Evolutionary conservation across 1,284 basidiomycete genomes (phyloP).

Genomic region (Porodaedalea pini): DNA sequence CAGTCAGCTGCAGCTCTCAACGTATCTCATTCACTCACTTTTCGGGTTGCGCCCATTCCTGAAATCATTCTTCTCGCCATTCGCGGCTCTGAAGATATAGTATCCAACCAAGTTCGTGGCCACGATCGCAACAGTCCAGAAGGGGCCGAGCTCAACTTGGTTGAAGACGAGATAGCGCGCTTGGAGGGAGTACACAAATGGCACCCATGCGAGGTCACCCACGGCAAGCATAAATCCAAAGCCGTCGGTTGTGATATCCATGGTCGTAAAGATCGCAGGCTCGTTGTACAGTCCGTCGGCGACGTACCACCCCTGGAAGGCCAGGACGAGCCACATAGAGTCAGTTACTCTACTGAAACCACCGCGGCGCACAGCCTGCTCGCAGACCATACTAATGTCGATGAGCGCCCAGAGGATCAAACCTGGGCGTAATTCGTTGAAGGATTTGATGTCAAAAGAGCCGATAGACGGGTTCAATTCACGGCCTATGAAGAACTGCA

Average conservation of each 20-base stretch:
- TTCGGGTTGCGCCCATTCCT: constrained; percentile 92
- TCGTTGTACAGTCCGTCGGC: constrained; percentile 87
- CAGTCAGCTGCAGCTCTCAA: neutral
- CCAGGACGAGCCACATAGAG: constrained; percentile 86
- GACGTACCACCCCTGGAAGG: constrained; percentile 89
- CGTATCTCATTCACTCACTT: constrained; percentile 43
- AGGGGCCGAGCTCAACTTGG: constrained; percentile 73
- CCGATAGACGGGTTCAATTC: constrained; percentile 91
- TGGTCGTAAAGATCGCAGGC: constrained; percentile 88
- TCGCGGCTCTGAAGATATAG: constrained; percentile 88
- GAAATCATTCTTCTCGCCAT: constrained; percentile 96
- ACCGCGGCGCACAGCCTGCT: constrained; percentile 79
- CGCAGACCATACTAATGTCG: constrained; percentile 89
- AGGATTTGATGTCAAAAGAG: constrained; percentile 92
- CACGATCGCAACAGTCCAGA: constrained; percentile 61
- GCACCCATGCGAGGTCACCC: constrained; percentile 93
- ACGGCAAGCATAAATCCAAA: constrained; percentile 98
- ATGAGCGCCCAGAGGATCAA: constrained; percentile 93
- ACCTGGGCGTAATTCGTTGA: constrained; percentile 95
- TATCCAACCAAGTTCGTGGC: constrained; percentile 75
- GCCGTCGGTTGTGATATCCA: constrained; percentile 98
- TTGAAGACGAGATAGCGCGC: constrained; percentile 91
- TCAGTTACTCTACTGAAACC: constrained; percentile 74
- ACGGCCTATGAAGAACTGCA: constrained; percentile 95
- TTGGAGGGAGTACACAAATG: constrained; percentile 92